These are phyloP conservation scores for Carallia brachiata DNA, from an alignment of 345 rosid species.

Conservation along the genomic window DNA sequence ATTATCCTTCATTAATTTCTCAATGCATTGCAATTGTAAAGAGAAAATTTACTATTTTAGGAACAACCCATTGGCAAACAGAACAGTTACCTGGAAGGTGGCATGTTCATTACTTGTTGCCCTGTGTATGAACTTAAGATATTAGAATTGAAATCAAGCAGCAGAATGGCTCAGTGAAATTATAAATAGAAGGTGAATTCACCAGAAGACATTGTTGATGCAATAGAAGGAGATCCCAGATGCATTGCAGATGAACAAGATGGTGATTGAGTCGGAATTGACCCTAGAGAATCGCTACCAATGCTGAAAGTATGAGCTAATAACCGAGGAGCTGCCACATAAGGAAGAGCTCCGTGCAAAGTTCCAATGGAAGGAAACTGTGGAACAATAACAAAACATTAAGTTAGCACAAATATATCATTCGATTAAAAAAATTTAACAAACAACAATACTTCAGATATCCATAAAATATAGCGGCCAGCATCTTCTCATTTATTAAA, in stretches of 20 bases:
- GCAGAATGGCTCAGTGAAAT: neutral
- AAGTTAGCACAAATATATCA: too few species aligned
- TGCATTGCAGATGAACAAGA: slow-evolving; percentile 24
- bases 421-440: too few species aligned
- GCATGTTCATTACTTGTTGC: slow-evolving; percentile 37
- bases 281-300: slow-evolving; percentile 30
- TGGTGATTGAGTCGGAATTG: slow-evolving; percentile 43
- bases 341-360: slow-evolving; percentile 36
- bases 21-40: neutral
- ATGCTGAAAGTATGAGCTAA: slow-evolving; percentile 24
- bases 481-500: too few species aligned
- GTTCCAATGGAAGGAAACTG: slow-evolving; percentile 52
- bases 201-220: slow-evolving; percentile 39
- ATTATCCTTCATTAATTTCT: too few species aligned
- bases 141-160: slow-evolving; percentile 15
- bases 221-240: slow-evolving; percentile 33
- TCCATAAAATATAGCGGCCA: too few species aligned
- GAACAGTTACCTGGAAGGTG: slow-evolving; percentile 39
- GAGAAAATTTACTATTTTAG: neutral
- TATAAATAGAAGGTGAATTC: slow-evolving; percentile 11
- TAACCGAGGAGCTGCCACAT: slow-evolving; percentile 30
- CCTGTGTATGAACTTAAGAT: slow-evolving; percentile 45
- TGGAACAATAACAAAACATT: slow-evolving; percentile 3
- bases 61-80: neutral
- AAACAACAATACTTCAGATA: too few species aligned